A percentile compares a stretch with the other conserved stretches of the same genome.
phyloP scores from a whole-genome alignment of 2,329 filamentous ascomycete species.

The Claviceps citrina region DNA sequence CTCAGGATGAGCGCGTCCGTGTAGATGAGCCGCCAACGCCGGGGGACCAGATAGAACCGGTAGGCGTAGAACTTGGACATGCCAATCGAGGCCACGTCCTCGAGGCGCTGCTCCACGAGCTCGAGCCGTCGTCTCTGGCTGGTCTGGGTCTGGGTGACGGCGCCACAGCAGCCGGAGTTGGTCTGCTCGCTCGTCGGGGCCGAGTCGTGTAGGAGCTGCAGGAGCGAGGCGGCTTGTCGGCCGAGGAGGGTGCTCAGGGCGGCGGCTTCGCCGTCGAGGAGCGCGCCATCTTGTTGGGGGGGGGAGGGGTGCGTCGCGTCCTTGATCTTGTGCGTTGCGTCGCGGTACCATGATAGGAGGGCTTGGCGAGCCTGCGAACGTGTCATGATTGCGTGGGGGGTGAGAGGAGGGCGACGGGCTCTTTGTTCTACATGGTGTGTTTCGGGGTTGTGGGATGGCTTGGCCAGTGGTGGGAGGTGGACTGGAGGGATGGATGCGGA shows the following conservation, averaged over 20 bases:
- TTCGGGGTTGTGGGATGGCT: too few species aligned
- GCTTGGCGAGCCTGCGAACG: not conserved
- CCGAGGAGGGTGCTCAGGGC: slow-evolving; percentile 15
- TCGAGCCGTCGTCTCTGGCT: too few species aligned
- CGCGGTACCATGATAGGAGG: slow-evolving; percentile 12
- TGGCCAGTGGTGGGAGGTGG: too few species aligned
- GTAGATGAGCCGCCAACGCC: slow-evolving; percentile 55
- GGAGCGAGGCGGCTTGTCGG: slow-evolving; percentile 15
- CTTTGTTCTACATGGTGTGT: too few species aligned
- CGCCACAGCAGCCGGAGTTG: too few species aligned
- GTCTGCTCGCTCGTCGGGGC: too few species aligned
- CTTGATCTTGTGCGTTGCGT: slow-evolving; percentile 10
- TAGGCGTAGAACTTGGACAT: slow-evolving; percentile 56
- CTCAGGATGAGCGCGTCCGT: slow-evolving; percentile 54
- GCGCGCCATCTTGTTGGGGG: not conserved
- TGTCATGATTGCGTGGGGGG: not conserved
- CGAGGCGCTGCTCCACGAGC: slow-evolving; percentile 29
- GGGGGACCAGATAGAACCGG: slow-evolving; percentile 49
- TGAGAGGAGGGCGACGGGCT: too few species aligned
- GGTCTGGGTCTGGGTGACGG: too few species aligned
- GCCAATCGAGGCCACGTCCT: slow-evolving; percentile 42
- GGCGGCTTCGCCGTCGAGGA: slow-evolving; percentile 3
- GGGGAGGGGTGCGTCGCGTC: not conserved
- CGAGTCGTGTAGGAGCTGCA: slow-evolving; percentile 11
- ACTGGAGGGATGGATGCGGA: too few species aligned